A percentile compares a stretch with the other conserved stretches of the same genome.
Conservation (phyloP, 75 land plant species). For the Chamaecyparis obtusa region DNA sequence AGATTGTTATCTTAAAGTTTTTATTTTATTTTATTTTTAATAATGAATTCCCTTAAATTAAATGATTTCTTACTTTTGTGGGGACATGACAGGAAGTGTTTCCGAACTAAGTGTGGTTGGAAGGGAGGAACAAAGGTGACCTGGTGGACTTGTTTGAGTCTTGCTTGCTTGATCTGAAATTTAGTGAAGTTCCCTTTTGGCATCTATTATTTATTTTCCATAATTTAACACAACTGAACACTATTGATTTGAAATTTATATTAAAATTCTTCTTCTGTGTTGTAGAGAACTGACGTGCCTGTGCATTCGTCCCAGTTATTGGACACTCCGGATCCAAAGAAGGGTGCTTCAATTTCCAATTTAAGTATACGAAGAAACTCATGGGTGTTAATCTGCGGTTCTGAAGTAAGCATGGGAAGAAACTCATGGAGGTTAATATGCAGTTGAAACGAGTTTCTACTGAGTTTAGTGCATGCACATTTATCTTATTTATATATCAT, state of each 20-base stretch:
- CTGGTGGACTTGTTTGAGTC: background rate
- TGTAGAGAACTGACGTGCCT: background rate
- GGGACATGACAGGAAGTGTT: too few relatives aligned
- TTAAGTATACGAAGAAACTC: background rate
- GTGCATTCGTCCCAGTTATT: background rate
- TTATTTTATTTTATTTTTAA: too few relatives aligned
- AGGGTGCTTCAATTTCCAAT: background rate
- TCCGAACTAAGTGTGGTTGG: background rate
- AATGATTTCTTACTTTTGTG: too few relatives aligned
- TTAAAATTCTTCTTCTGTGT: background rate
- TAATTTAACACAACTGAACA: background rate
- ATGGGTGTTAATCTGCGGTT: background rate
- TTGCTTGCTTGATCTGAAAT: background rate
- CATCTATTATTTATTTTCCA: background rate
- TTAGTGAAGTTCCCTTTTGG: background rate
- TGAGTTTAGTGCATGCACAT: background rate
- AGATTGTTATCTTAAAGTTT: too few relatives aligned
- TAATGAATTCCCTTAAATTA: too few relatives aligned
- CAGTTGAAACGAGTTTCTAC: background rate
- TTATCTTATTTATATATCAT: background rate
- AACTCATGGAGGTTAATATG: background rate
- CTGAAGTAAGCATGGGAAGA: background rate
- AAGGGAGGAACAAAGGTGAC: background rate
- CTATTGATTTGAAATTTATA: background rate
- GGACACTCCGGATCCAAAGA: background rate